phyloP scores from a whole-genome alignment of 176 grass and related monocot species.

The Aegilops sharonensis region DNA sequence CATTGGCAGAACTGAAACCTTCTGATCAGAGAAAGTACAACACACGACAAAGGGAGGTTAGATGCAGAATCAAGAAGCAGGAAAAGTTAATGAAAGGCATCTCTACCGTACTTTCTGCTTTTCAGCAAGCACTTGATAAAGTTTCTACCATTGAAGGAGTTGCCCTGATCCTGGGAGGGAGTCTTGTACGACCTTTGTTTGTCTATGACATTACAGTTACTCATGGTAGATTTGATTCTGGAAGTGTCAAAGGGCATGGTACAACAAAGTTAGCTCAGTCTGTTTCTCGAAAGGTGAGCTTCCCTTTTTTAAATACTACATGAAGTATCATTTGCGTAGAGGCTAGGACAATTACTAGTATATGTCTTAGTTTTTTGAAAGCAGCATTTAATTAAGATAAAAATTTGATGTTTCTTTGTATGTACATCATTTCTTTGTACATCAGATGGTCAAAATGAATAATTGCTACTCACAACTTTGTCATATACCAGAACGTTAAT shows the following conservation, averaged over 20 bases:
- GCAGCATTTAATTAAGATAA: not conserved
- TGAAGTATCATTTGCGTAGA: not conserved
- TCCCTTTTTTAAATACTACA: not conserved
- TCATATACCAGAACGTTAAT: not conserved
- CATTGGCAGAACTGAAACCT: constrained; percentile 52
- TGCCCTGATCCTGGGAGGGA: constrained; percentile 68
- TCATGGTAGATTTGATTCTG: constrained; percentile 53
- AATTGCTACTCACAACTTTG: not conserved
- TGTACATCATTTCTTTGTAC: not conserved
- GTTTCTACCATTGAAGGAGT: constrained; percentile 72
- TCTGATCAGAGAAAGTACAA: constrained; percentile 70
- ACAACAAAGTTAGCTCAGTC: constrained; percentile 75
- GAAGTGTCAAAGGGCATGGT: constrained; percentile 41
- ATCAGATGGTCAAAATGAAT: not conserved
- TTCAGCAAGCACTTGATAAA: constrained; percentile 78
- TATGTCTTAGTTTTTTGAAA: constrained; percentile 4
- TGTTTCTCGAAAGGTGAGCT: constrained; percentile 81
- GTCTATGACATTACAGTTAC: constrained; percentile 74
- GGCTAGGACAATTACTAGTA: not conserved
- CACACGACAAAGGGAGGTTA: constrained; percentile 66
- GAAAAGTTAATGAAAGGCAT: constrained; percentile 84
- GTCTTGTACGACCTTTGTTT: constrained; percentile 64
- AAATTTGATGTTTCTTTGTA: not conserved
- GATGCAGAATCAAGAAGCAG: constrained; percentile 72
- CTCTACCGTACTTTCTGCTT: constrained; percentile 57